These are phyloP conservation scores for Zoysia matrella DNA, from an alignment of 202 grass and related monocot genomes.

Conservation along the genomic window DNA sequence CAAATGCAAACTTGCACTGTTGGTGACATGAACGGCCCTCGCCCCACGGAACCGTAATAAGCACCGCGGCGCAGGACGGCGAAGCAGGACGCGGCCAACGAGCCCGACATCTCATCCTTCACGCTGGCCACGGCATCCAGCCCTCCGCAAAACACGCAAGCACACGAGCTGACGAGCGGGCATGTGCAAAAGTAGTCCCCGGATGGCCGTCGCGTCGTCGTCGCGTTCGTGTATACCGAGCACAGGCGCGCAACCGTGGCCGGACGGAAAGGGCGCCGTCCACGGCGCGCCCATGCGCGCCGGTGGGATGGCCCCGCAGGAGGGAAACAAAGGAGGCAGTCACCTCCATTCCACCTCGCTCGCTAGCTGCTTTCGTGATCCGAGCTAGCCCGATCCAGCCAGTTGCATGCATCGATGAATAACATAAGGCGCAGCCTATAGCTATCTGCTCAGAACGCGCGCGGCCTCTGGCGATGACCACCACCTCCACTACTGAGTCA, in stretches of 20 bases:
- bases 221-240: no score
- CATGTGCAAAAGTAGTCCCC: not conserved
- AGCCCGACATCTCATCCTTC: no score
- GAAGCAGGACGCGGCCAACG: no score
- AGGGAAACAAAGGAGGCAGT: conserved; percentile 41
- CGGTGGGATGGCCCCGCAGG: conserved; percentile 27
- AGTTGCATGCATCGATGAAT: not conserved
- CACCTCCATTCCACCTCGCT: conserved; percentile 45
- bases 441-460: not conserved
- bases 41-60: no score
- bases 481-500: not conserved
- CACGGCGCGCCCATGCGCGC: conserved; percentile 34
- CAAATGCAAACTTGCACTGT: not conserved
- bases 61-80: no score
- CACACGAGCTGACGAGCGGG: no score
- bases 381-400: not conserved
- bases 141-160: no score
- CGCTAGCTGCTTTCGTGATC: conserved; percentile 36
- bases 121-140: no score
- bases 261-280: not conserved
- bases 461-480: not conserved
- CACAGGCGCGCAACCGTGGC: not conserved
- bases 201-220: no score
- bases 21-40: not conserved
- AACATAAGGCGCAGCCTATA: not conserved